Evolutionary conservation across 2,329 filamentous ascomycete species (phyloP), one percentile per base, ranked within the genome.

Genomic region (Mollisia scopiformis): DNA sequence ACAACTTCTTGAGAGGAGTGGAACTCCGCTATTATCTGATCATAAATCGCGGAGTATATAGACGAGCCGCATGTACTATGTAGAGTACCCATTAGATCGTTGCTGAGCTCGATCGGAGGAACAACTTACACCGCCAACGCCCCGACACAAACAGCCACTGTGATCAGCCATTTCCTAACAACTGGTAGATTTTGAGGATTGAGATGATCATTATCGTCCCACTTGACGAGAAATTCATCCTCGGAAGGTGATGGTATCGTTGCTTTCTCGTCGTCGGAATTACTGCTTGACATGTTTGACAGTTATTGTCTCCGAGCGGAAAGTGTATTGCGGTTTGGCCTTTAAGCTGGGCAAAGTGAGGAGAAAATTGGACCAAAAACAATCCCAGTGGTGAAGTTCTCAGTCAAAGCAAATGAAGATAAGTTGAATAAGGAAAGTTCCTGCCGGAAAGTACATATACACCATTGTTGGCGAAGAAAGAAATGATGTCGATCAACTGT

Each of bases 11-110:
- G 37, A 16, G 63, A 62, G 21, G 16, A 49, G 5, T 46, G 8
- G 28, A 69, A 69, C 21, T 63, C 61, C 14, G 33, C 19, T 59
- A 70, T 61, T 25, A 77, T 37, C 30, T 55, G 50, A 2, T 25
- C 73, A 74, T 96, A 97, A 0, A 90, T 93, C 14, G 86, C 84
- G 0, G 91, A 93, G 75, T 96, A 96, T 67, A 95, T 85, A 21
- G 92, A 94, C 50, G 89, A 92, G 1, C 89, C 85, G 71, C 88
- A 91, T 5, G 92, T 96, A 55, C 89, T 92, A 69, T 92, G 69
- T 55, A n/a, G 6, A 11, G 37, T 31, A n/a, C 11, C 35, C 2
- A 47, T 46, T 35, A 47, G 53, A 46, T 19, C 19, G 10, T 47
- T 21, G 16, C 3, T 23, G 28, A 30, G 5, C 46, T 21, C 35